Evolutionary conservation across 257 asterid genomes (phyloP).

Genomic region (Solanum lignicaule): DNA sequence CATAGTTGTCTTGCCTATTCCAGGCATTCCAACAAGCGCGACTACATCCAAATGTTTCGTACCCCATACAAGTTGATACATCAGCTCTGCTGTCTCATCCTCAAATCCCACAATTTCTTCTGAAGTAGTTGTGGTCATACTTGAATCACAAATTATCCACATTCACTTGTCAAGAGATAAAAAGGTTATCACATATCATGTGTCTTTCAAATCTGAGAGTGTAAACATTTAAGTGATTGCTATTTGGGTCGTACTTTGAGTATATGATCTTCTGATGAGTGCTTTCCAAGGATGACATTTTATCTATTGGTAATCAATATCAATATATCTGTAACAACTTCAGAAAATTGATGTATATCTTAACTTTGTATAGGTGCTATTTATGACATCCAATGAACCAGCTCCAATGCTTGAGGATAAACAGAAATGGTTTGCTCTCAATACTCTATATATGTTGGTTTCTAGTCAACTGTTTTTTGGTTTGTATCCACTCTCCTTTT

Average conservation of each 20-base stretch:
- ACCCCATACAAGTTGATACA: not conserved
- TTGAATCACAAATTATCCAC: not conserved
- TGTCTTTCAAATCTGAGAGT: too few relatives aligned
- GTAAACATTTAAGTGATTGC: too few relatives aligned
- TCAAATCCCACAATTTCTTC: not conserved
- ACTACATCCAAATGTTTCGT: not conserved
- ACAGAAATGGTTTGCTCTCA: slow-evolving; percentile 74
- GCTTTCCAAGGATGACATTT: too few relatives aligned
- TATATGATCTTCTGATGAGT: too few relatives aligned
- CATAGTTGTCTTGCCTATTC: not conserved
- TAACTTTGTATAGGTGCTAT: slow-evolving; percentile 46
- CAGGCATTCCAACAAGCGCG: not conserved
- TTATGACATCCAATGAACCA: slow-evolving; percentile 92
- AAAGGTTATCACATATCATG: too few relatives aligned
- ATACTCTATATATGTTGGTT: slow-evolving; percentile 5
- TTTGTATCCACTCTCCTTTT: not conserved
- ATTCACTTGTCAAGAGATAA: not conserved
- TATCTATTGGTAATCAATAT: too few relatives aligned
- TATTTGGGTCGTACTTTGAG: too few relatives aligned
- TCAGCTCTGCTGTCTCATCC: not conserved
- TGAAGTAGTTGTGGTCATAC: not conserved
- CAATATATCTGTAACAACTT: not conserved
- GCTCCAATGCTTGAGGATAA: slow-evolving; percentile 99
- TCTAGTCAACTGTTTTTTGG: not conserved
- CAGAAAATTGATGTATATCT: slow-evolving; percentile 14